These are phyloP conservation scores for Phaeosphaeriaceae sp. DNA, from an alignment of 2,329 filamentous ascomycete species.

Conservation along the genomic window DNA sequence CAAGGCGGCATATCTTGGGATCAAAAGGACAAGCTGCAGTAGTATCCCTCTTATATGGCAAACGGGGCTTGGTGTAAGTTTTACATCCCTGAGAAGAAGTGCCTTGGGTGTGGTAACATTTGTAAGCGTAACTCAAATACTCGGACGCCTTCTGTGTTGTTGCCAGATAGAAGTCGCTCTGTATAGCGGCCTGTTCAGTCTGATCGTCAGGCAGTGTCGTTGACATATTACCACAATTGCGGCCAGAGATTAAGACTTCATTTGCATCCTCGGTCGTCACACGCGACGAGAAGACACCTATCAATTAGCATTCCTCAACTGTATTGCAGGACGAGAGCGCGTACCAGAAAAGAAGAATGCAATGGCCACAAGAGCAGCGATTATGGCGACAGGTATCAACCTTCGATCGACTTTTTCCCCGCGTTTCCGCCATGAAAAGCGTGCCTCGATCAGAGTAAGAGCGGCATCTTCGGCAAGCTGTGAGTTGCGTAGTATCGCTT, in stretches of 20 bases:
- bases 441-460: constrained; percentile 3
- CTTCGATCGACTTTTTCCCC: constrained; percentile 15
- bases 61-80: constrained; percentile 2
- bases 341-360: constrained; percentile 28
- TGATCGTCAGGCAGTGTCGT: not conserved
- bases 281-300: constrained; percentile 42
- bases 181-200: not conserved
- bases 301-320: not conserved
- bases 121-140: constrained; percentile 12
- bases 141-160: constrained; percentile 1
- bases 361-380: constrained; percentile 21
- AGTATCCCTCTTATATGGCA: constrained; percentile 5
- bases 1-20: constrained; percentile 9
- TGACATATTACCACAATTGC: constrained; percentile 28
- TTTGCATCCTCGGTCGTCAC: constrained; percentile 39
- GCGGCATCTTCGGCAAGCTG: constrained; percentile 14
- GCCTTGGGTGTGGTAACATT: constrained; percentile 14
- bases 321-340: not conserved
- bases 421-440: constrained; percentile 21
- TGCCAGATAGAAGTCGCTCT: not conserved
- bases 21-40: constrained; percentile 20
- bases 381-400: constrained; percentile 22
- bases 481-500: constrained; percentile 43
- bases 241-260: constrained; percentile 38
- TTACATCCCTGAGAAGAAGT: constrained; percentile 1